A percentile compares a stretch with the other conserved stretches of the same genome.
These are phyloP conservation scores for Komagataella kurtzmanii DNA, from an alignment of 805 yeast species.

Conservation along the genomic window DNA sequence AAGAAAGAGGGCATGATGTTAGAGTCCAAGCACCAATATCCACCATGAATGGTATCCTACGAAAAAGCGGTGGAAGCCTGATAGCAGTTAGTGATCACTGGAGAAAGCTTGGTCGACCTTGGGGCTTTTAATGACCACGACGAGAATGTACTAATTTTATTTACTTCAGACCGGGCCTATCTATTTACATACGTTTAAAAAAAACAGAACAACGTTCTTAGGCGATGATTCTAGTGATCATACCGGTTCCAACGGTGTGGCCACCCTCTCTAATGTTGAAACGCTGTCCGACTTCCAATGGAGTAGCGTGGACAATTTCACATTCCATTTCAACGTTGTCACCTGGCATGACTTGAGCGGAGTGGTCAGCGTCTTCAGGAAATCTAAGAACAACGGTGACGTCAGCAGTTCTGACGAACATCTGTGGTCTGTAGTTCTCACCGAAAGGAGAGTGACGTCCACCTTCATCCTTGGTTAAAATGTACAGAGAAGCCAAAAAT, in stretches of 20 bases:
- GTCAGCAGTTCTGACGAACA: conserved; percentile 92
- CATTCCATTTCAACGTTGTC: conserved; percentile 96
- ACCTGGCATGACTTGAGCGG: conserved; percentile 92
- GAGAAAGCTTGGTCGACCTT: conserved; percentile 72
- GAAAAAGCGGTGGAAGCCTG: conserved; percentile 22
- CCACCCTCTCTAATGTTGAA: conserved; percentile 99
- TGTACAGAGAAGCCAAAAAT: conserved; percentile 86
- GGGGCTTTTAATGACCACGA: conserved; percentile 33
- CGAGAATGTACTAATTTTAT: background rate
- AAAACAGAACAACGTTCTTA: background rate
- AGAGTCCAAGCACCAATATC: conserved; percentile 30
- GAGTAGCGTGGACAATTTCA: conserved; percentile 80
- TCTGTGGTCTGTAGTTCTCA: conserved; percentile 95
- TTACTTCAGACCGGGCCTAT: background rate
- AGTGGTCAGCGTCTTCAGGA: conserved; percentile 79
- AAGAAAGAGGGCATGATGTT: conserved; percentile 34
- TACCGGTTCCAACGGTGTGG: conserved; percentile 97
- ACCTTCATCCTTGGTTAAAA: conserved; percentile 94
- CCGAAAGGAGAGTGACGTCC: conserved; percentile 98
- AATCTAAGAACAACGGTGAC: conserved; percentile 82
- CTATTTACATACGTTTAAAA: background rate
- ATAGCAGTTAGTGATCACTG: conserved; percentile 83
- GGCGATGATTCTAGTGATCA: conserved; percentile 73
- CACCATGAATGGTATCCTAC: conserved; percentile 43
- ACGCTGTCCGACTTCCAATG: conserved; percentile 93